phyloP scores from a whole-genome alignment of 345 rosid species.

The Citropsis articulata region DNA sequence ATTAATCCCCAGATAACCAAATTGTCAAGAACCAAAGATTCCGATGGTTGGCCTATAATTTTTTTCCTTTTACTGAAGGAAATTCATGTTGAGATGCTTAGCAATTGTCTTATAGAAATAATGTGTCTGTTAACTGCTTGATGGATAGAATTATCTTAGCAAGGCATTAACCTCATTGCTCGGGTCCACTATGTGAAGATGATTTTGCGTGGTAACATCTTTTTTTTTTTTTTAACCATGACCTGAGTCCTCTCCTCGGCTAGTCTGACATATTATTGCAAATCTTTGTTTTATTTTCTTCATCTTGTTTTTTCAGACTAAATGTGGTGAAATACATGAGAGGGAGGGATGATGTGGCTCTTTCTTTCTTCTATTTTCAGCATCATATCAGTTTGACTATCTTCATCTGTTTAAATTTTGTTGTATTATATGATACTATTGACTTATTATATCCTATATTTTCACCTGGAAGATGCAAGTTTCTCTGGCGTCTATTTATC shows the following conservation, averaged over 20 bases:
- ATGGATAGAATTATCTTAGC: not conserved
- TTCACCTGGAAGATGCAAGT: not conserved
- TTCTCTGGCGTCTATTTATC: not conserved
- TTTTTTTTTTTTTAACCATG: not conserved
- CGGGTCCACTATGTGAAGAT: not conserved
- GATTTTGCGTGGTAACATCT: not conserved
- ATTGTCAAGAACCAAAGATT: not conserved
- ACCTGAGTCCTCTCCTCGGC: not conserved
- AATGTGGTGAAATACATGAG: not conserved
- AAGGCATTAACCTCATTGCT: not conserved
- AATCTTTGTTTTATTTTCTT: not conserved
- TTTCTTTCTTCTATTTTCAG: not conserved
- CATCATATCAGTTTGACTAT: not conserved
- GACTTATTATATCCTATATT: not conserved
- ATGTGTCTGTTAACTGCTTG: not conserved
- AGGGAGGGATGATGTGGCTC: not conserved
- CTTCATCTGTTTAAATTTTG: not conserved
- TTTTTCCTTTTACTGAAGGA: not conserved
- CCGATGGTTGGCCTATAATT: not conserved
- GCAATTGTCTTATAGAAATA: not conserved
- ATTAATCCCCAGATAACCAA: not conserved
- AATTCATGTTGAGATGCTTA: not conserved
- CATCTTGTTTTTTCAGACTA: not conserved
- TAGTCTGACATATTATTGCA: not conserved
- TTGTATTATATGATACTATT: not conserved